Conservation (phyloP, 2,329 filamentous ascomycete species). For the Xylariaceae sp. region DNA sequence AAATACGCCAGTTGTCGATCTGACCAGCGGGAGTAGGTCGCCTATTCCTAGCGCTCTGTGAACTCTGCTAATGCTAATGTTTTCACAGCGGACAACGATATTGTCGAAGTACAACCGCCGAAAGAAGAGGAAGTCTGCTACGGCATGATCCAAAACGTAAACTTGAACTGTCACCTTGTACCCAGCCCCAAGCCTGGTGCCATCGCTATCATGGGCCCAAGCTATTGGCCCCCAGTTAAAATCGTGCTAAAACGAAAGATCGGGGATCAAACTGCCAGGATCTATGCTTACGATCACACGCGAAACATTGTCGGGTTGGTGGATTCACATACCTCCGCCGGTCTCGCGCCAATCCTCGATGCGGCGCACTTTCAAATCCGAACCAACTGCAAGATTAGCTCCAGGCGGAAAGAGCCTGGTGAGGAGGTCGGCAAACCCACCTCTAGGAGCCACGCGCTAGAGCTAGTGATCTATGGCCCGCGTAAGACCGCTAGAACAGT, state of each 20-base stretch:
- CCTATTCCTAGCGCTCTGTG: constrained; percentile 23
- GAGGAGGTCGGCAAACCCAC: constrained; percentile 59
- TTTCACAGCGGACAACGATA: constrained; percentile 46
- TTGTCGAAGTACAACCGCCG: constrained; percentile 52
- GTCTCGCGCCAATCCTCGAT: constrained; percentile 69
- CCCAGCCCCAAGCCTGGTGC: constrained; percentile 63
- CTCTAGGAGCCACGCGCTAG: constrained; percentile 57
- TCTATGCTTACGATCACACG: constrained; percentile 69
- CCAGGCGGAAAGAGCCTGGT: constrained; percentile 55
- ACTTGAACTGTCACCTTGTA: constrained; percentile 60
- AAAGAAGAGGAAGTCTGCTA: constrained; percentile 72
- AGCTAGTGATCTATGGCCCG: constrained; percentile 75
- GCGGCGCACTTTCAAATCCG: constrained; percentile 57
- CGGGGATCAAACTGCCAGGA: constrained; percentile 51
- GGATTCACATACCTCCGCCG: constrained; percentile 60
- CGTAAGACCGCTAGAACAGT: constrained; percentile 59
- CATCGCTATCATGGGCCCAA: constrained; percentile 51
- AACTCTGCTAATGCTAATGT: constrained; percentile 19
- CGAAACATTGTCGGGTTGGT: constrained; percentile 69
- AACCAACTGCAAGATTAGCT: constrained; percentile 64
- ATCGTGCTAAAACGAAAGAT: constrained; percentile 59
- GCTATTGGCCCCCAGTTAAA: constrained; percentile 68
- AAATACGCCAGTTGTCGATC: constrained; percentile 41
- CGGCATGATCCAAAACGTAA: constrained; percentile 65
- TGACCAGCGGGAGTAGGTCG: constrained; percentile 45